Evolutionary conservation across 257 asterid species (phyloP).

Genomic region (Scutellaria barbata): DNA sequence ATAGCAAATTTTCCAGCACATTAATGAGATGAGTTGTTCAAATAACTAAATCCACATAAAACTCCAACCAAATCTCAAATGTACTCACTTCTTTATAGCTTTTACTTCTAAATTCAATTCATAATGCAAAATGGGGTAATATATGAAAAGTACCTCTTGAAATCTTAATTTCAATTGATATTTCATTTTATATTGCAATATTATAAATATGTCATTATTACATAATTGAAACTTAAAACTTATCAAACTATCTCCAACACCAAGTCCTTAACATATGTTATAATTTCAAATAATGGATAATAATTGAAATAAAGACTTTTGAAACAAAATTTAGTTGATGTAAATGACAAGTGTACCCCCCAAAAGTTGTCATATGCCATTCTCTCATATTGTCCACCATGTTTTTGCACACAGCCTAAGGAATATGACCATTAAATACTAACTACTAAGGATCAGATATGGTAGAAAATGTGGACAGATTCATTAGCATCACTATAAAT

Average conservation of each 20-base stretch:
- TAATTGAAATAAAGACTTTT: neutral
- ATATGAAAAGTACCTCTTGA: no score
- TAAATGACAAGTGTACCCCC: conserved; percentile 42
- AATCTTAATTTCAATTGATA: no score
- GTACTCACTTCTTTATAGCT: no score
- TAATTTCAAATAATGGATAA: no score
- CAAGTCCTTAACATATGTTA: no score
- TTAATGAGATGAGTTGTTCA: conserved; percentile 34
- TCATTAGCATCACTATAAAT: conserved; percentile 30
- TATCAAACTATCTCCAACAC: no score
- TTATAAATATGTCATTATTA: no score
- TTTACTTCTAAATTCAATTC: no score
- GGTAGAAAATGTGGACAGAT: neutral
- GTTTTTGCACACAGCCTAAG: conserved; percentile 24
- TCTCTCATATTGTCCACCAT: conserved; percentile 14
- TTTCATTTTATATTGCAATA: no score
- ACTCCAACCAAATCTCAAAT: conserved; percentile 18
- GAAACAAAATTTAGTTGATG: neutral
- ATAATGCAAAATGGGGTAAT: no score
- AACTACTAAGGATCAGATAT: conserved; percentile 8
- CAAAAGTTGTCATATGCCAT: conserved; percentile 18
- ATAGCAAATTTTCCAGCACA: conserved; percentile 34
- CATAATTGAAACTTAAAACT: no score
- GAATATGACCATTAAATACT: conserved; percentile 1
- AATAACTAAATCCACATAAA: conserved; percentile 18